Evolutionary conservation across 2,329 filamentous ascomycete genomes (phyloP), one percentile per base, ranked within the genome.

Genomic region (Colletotrichum lini): DNA sequence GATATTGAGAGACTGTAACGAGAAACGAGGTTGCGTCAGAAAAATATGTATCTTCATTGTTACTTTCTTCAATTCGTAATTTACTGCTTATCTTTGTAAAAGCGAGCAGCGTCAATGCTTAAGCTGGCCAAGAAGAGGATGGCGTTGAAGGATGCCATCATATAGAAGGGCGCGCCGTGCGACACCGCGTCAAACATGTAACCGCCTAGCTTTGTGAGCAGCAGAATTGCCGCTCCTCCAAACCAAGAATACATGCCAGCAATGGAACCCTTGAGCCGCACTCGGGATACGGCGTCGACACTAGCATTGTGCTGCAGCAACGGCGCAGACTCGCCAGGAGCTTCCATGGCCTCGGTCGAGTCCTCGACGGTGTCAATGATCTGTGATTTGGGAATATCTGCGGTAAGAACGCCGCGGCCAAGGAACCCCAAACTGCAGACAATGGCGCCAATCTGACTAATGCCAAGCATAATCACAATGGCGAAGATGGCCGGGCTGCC

Each of bases 361-460:
- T 74, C 76, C 54, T 76, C 69, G 65, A 75, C 50, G 9, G 74
- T 75, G 58, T 77, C 77, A 35, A 81, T 72, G 2, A 64, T 74
- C 59, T 57, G 82, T 74, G 44, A 77, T 77, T 42, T 67, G 21
- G 77, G 78, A 4, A 84, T 75, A 57, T 88, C 86, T 2, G 82
- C 84, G 6, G 84, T 83, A 26, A 97, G 85, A 26, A 98, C 92
- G 4, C 95, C 95, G 18, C 91, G 90, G 47, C 94, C 94, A 3
- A 99, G 87, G 0, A 96, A 90, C 0, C 94, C 95, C n/a, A 99
- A 88, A 74, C 94, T 97, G 83, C 95, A 98, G 0, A 99, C 96
- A 70, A 99, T 98, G 13, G 95, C 93, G 2, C 96, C 96, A 73
- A 99, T 98, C 81, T 99, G 96, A 77, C 94, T 97, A 78, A 98